Percentiles rank a stretch among this genome's conserved stretches.
These are phyloP conservation scores for Vickermania spadyakhi DNA, from an alignment of 208 protist species.

Conservation along the genomic window DNA sequence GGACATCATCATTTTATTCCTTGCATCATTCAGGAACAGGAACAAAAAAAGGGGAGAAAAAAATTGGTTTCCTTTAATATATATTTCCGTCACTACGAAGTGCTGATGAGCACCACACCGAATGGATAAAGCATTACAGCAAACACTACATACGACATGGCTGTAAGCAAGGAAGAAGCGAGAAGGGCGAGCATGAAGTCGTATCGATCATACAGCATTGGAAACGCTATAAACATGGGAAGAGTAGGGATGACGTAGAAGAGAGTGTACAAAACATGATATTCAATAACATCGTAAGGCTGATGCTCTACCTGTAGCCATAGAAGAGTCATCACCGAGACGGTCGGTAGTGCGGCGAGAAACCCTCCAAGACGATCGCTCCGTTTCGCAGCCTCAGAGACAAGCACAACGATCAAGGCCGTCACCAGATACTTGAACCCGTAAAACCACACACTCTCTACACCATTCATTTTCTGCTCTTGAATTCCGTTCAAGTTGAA, in stretches of 20 bases:
- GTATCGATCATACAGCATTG: conserved; percentile 11
- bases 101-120: conserved; percentile 7
- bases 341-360: conserved; percentile 15
- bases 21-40: too few relatives aligned
- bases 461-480: too few relatives aligned
- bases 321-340: conserved; percentile 16
- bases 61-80: too few relatives aligned
- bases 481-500: too few relatives aligned
- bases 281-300: conserved; percentile 8
- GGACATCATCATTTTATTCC: too few relatives aligned
- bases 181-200: conserved; percentile 11
- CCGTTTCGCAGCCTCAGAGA: conserved; percentile 20
- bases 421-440: conserved; percentile 10
- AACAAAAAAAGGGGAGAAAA: too few relatives aligned
- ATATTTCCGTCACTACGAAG: too few relatives aligned
- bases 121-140: conserved; percentile 3
- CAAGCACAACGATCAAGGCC: conserved; percentile 13
- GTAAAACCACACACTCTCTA: not conserved
- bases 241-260: conserved; percentile 23
- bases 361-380: conserved; percentile 23
- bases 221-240: conserved; percentile 18
- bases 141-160: conserved; percentile 7
- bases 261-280: conserved; percentile 22
- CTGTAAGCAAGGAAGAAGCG: conserved; percentile 1
- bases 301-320: conserved; percentile 24